A percentile compares a stretch with the other conserved stretches of the same genome.
These are phyloP conservation scores for Suhomyces bribrorum DNA, from an alignment of 1,139 yeast species.

Conservation along the genomic window DNA sequence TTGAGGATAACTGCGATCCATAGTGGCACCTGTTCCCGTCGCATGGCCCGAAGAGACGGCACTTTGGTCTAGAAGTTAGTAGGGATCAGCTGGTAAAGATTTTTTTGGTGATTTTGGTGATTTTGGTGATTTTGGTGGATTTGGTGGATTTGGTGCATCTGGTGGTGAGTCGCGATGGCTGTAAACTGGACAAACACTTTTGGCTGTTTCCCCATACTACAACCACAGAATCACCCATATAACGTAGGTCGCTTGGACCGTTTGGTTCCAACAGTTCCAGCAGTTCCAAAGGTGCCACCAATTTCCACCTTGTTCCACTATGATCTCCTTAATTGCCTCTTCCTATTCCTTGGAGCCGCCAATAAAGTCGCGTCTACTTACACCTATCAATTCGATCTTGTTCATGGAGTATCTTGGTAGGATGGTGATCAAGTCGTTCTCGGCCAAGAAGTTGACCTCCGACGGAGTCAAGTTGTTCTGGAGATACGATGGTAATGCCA, in stretches of 20 bases:
- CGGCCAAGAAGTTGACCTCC: slow-evolving; percentile 84
- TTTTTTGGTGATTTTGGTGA: neutral
- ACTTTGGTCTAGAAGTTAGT: slow-evolving; percentile 34
- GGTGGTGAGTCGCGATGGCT: no score
- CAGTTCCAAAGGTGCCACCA: no score
- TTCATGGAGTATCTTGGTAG: slow-evolving; percentile 75
- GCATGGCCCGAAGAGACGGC: slow-evolving; percentile 65
- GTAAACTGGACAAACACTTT: no score
- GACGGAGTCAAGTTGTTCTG: slow-evolving; percentile 67
- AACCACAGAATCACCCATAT: no score
- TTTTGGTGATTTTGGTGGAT: neutral
- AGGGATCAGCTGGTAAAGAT: neutral
- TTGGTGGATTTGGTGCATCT: no score
- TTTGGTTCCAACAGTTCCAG: no score
- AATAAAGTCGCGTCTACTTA: slow-evolving; percentile 24
- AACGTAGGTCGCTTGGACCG: no score
- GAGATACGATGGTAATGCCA: slow-evolving; percentile 66
- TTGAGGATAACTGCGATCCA: slow-evolving; percentile 88
- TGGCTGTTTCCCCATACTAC: no score
- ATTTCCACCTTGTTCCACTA: no score
- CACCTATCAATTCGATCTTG: slow-evolving; percentile 63
- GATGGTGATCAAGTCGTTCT: slow-evolving; percentile 69
- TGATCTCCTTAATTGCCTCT: neutral
- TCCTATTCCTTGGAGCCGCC: neutral
- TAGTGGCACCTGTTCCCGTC: slow-evolving; percentile 70